phyloP scores from a whole-genome alignment of 352 stramenopile genomes.

The Aphanomyces cochlioides region DNA sequence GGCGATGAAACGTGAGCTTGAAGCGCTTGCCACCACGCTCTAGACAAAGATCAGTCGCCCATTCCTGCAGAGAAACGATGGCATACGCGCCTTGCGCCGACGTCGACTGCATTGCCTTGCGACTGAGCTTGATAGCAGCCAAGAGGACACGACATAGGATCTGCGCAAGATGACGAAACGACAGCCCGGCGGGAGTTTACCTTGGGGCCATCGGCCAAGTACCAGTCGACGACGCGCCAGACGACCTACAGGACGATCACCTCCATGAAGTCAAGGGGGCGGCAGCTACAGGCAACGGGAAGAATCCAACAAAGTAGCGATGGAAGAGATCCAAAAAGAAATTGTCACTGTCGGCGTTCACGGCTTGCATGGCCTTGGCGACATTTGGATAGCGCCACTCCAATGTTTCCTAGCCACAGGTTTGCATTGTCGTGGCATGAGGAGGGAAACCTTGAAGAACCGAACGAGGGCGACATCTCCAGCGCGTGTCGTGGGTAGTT shows the following conservation, averaged over 20 bases:
- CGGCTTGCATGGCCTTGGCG: neutral
- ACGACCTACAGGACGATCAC: conserved; percentile 1
- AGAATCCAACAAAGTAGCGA: conserved; percentile 18
- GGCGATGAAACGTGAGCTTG: neutral
- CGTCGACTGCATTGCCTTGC: neutral
- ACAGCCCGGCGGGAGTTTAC: neutral
- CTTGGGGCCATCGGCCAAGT: conserved; percentile 20
- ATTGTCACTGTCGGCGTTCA: neutral
- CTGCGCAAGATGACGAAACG: neutral
- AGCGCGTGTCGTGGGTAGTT: neutral
- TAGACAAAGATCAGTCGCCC: neutral
- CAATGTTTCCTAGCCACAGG: neutral
- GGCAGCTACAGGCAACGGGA: conserved; percentile 1
- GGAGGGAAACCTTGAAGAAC: neutral
- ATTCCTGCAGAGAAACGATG: neutral
- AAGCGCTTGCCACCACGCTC: neutral
- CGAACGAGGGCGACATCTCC: conserved; percentile 2
- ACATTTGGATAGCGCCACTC: conserved; percentile 1
- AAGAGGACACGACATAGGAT: conserved; percentile 7
- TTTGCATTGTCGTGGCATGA: too few species aligned
- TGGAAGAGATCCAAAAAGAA: conserved; percentile 1
- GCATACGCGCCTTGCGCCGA: conserved; percentile 1
- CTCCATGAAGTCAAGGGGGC: neutral
- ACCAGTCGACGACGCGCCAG: neutral
- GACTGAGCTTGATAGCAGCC: conserved; percentile 3